Percentiles rank a stretch among this genome's conserved stretches.
phyloP scores from a whole-genome alignment of 2,329 filamentous ascomycete species.

The Aspergillus brunneoviolaceus region DNA sequence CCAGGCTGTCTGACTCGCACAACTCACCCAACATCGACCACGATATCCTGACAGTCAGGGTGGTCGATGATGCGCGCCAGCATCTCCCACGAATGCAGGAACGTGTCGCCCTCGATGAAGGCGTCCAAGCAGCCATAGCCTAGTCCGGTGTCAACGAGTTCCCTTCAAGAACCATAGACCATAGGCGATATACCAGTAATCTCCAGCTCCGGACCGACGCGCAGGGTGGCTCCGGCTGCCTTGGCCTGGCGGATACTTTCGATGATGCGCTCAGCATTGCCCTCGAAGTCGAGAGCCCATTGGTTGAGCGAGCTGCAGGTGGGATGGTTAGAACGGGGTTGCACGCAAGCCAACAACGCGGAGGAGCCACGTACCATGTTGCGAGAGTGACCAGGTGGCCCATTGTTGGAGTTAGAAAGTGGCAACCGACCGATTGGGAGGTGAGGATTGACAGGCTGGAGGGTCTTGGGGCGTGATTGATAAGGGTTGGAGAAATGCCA shows the following conservation, averaged over 20 bases:
- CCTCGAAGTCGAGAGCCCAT: constrained; percentile 61
- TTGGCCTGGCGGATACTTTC: constrained; percentile 63
- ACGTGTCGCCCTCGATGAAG: constrained; percentile 59
- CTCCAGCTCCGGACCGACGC: constrained; percentile 58
- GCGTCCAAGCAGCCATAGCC: constrained; percentile 67
- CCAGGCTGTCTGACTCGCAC: not conserved
- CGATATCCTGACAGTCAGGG: constrained; percentile 62
- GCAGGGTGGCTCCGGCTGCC: constrained; percentile 59
- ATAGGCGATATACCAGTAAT: constrained; percentile 46
- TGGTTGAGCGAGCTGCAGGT: constrained; percentile 41
- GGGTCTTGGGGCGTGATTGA: not conserved
- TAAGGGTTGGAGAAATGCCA: constrained; percentile 15
- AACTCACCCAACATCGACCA: constrained; percentile 57
- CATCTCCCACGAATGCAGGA: constrained; percentile 63
- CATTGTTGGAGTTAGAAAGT: constrained; percentile 25
- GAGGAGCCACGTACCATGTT: constrained; percentile 37
- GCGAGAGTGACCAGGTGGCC: constrained; percentile 45
- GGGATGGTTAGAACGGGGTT: constrained; percentile 12
- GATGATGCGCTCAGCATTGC: constrained; percentile 63
- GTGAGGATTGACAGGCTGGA: not conserved
- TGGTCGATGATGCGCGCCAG: constrained; percentile 61
- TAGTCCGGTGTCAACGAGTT: constrained; percentile 7
- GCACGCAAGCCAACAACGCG: not conserved
- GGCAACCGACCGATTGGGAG: not conserved
- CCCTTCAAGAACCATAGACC: too few species aligned